Evolutionary conservation across 306 rosid genomes (phyloP).

Genomic region (Geum urbanum): DNA sequence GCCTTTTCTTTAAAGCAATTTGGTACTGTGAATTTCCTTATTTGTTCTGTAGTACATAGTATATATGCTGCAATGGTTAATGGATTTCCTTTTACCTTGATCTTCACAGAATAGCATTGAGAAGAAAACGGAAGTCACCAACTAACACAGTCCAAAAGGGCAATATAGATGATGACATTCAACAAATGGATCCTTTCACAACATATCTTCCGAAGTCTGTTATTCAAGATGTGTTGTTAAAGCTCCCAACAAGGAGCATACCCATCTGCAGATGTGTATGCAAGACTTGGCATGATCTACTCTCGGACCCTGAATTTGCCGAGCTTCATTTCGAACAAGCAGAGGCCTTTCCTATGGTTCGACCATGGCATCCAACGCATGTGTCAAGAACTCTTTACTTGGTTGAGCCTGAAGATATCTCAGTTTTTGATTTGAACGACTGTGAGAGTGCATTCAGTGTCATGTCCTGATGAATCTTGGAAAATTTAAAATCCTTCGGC

Average conservation of each 20-base stretch:
- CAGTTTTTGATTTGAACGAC: background rate
- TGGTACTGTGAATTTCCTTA: no score
- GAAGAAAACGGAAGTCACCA: background rate
- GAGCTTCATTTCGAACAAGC: conserved; percentile 12
- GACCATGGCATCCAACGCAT: background rate
- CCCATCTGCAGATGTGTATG: conserved; percentile 28
- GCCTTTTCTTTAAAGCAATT: no score
- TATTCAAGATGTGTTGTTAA: background rate
- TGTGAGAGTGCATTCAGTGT: background rate
- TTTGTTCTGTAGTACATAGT: no score
- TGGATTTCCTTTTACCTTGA: background rate
- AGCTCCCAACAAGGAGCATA: conserved; percentile 21
- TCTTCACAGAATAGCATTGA: background rate
- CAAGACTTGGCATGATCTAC: conserved; percentile 13
- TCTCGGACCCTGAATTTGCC: conserved; percentile 28
- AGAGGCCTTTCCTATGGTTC: background rate
- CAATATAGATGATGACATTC: background rate
- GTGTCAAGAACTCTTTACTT: conserved; percentile 16
- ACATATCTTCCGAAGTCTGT: conserved; percentile 4
- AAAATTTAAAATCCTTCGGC: conserved; percentile 29
- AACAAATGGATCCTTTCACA: background rate
- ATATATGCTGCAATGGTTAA: no score
- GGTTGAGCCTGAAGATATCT: conserved; percentile 13
- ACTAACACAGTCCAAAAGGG: background rate
- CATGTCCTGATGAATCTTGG: background rate